Conservation (phyloP, 2,329 filamentous ascomycete genomes). For the Coniella lustricola region DNA sequence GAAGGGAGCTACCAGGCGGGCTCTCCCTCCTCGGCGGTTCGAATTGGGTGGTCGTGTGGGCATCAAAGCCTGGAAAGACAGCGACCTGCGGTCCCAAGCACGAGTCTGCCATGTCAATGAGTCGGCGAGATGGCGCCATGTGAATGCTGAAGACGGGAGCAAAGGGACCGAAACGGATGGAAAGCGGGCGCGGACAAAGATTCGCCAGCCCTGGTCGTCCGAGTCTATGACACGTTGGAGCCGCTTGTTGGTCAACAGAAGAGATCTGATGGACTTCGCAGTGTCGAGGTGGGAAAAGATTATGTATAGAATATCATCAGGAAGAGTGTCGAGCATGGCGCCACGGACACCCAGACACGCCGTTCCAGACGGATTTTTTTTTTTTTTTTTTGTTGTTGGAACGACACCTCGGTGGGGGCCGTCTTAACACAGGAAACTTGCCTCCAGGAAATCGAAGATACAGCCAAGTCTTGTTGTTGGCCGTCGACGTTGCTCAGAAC, state of each 20-base stretch:
- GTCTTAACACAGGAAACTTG: too few species aligned
- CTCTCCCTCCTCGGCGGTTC: constrained; percentile 8
- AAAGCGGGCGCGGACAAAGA: constrained; percentile 41
- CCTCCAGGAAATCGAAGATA: too few species aligned
- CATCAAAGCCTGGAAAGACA: constrained; percentile 31
- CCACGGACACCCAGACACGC: too few species aligned
- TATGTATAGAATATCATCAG: constrained; percentile 44
- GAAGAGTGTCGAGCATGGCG: constrained; percentile 25
- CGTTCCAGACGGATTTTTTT: too few species aligned
- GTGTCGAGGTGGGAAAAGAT: constrained; percentile 41
- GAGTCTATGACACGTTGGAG: constrained; percentile 30
- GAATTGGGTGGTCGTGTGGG: constrained; percentile 18
- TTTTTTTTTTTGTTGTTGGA: too few species aligned
- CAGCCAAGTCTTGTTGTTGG: too few species aligned
- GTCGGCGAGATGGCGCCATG: constrained; percentile 35
- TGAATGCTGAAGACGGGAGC: neutral
- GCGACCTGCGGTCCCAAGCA: constrained; percentile 44
- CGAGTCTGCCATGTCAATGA: constrained; percentile 43
- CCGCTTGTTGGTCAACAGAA: constrained; percentile 32
- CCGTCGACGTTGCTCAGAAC: too few species aligned
- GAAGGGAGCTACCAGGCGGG: constrained; percentile 32
- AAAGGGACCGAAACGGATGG: constrained; percentile 31
- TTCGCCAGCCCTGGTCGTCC: constrained; percentile 39
- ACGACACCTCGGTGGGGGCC: too few species aligned
- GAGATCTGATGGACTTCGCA: constrained; percentile 38